Conservation (phyloP, 202 grass and related monocot genomes). For the Panicum virgatum region DNA sequence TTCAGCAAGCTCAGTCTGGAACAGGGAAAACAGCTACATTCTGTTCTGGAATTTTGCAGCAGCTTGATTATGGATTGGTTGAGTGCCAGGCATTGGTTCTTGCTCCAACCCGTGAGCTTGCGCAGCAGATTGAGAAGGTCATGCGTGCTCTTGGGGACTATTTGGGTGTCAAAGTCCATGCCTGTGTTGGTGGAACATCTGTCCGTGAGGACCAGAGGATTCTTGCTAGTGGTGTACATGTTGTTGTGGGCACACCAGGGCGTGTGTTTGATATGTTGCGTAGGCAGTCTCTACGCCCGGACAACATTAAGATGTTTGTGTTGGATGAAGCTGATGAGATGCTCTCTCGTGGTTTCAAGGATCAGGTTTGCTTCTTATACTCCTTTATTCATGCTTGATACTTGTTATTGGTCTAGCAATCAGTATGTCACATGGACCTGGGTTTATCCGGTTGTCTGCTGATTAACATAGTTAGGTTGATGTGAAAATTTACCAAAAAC, state of each 20-base stretch:
- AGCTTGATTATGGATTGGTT: conserved; percentile 62
- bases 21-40: conserved; percentile 77
- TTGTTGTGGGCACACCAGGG: conserved; percentile 74
- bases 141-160: conserved; percentile 78
- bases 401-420: not conserved
- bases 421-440: not conserved
- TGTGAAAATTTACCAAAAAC: not conserved
- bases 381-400: not conserved
- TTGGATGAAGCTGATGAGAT: conserved; percentile 84
- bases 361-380: conserved; percentile 51
- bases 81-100: conserved; percentile 68
- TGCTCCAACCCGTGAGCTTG: conserved; percentile 73
- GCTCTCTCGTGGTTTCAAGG: conserved; percentile 72
- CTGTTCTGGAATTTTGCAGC: conserved; percentile 72
- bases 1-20: conserved; percentile 72
- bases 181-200: conserved; percentile 71
- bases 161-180: conserved; percentile 72
- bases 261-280: conserved; percentile 72
- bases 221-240: conserved; percentile 69
- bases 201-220: conserved; percentile 77
- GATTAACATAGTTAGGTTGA: not conserved
- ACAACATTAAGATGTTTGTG: conserved; percentile 74
- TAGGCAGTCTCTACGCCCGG: conserved; percentile 54
- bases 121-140: conserved; percentile 74
- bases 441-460: not conserved